Percentiles rank a stretch among this genome's conserved stretches.
phyloP scores from a whole-genome alignment of 1,284 basidiomycete species.

The Cryptococcus depauperatus region DNA sequence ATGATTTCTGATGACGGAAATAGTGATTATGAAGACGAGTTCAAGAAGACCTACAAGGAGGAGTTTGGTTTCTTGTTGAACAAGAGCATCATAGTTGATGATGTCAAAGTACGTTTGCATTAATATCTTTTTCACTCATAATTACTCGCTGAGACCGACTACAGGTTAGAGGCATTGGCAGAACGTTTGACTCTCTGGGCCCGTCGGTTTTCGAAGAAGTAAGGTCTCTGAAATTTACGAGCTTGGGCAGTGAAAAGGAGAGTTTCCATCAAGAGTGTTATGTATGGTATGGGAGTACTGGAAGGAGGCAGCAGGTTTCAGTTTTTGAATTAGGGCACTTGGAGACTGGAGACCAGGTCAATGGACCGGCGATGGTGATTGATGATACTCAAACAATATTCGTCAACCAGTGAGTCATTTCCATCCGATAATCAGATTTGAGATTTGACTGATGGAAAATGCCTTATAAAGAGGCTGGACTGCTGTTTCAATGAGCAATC shows the following conservation, averaged over 20 bases:
- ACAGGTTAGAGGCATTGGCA: slow-evolving; percentile 55
- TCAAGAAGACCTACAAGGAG: slow-evolving; percentile 64
- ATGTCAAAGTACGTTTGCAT: slow-evolving; percentile 67
- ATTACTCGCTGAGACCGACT: neutral
- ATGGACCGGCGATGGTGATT: slow-evolving; percentile 35
- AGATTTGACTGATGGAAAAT: neutral
- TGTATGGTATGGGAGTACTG: slow-evolving; percentile 17
- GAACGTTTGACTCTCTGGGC: slow-evolving; percentile 76
- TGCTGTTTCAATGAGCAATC: slow-evolving; percentile 9
- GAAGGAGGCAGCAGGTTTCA: slow-evolving; percentile 55
- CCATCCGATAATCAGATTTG: slow-evolving; percentile 43
- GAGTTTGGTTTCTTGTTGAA: slow-evolving; percentile 91
- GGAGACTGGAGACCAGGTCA: slow-evolving; percentile 59
- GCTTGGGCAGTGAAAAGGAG: slow-evolving; percentile 40
- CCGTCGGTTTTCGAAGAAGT: slow-evolving; percentile 71
- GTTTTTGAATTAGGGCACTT: slow-evolving; percentile 65
- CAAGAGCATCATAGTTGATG: slow-evolving; percentile 75
- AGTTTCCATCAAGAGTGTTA: slow-evolving; percentile 25
- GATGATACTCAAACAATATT: slow-evolving; percentile 40
- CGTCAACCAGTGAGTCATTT: slow-evolving; percentile 25
- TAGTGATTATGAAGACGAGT: slow-evolving; percentile 71
- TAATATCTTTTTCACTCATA: neutral
- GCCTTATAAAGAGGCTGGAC: slow-evolving; percentile 5
- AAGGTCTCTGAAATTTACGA: slow-evolving; percentile 21
- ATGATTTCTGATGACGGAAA: slow-evolving; percentile 69